Base-by-base conservation (phyloP, 305 asterid species). In the Ilex paraguariensis region DNA sequence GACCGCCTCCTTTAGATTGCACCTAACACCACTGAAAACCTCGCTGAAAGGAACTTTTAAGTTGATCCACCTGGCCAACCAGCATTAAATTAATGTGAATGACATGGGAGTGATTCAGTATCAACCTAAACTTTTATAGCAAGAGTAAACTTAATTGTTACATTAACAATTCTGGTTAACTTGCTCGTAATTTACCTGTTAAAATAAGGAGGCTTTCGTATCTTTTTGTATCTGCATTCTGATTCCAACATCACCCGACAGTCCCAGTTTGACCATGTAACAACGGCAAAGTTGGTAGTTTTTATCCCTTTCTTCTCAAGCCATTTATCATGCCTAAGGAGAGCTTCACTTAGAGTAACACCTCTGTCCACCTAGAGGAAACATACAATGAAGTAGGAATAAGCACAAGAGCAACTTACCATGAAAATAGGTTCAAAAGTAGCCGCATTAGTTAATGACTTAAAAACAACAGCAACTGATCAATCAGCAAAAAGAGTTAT, bases 241-340 rank as follows among this genome's bases (percentile, higher is more conserved):
- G 85, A 80, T 59, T 80, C 85, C 75, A 66, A 70, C 80, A 90
- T 87, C 79, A 87, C 97, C 69, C 79, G 83, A 77, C 97, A 90
- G 73, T 90, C 97, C 97, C 97, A 90, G 80, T 85, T 72, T 59
- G 93, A 84, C 97, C 97, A 90, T 31, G 97, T 90, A 56, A 90
- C 97, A 54, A 90, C 89, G 65, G 88, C 93, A 74, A 90, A 90
- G 71, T 87, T 85, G 68, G 88, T 61, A 66, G 81, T 77, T 64
- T 90, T 90, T 65, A 90, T 84, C 59, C 96, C 96, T 59, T 75
- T 86, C 59, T 77, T 74, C 78, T 87, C 95, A 70, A 90, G 91
- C 97, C 97, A 90, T 72, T 82, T 79, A 78, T 90, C 97, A 56
- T 86, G 96, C 45, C 80, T 81, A 68, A 82, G 84, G 66, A 87